phyloP scores from a whole-genome alignment of 1,139 yeast species.

The Debaryomyces psychrophilus region DNA sequence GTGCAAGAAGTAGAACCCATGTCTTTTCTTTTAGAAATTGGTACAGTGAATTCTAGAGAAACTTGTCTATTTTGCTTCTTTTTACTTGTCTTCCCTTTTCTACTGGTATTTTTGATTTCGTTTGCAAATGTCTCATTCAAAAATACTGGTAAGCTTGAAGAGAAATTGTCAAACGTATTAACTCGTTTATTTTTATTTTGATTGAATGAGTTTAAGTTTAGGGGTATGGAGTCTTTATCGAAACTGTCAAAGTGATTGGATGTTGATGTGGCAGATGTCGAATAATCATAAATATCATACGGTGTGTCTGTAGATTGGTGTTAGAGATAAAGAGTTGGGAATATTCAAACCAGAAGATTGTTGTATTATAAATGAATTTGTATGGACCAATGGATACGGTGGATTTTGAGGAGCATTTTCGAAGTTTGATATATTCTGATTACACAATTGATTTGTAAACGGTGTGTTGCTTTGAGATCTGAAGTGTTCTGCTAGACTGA shows the following conservation, averaged over 20 bases:
- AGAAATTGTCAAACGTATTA: not conserved
- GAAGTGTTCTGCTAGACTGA: slow-evolving; percentile 30
- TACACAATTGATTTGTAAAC: slow-evolving; percentile 1
- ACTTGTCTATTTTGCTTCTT: slow-evolving; percentile 8
- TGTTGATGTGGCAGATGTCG: slow-evolving; percentile 5
- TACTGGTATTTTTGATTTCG: slow-evolving; percentile 8
- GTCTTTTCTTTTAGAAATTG: slow-evolving; percentile 10
- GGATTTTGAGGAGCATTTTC: slow-evolving; percentile 7
- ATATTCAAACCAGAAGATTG: slow-evolving; percentile 2
- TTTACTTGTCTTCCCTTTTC: slow-evolving; percentile 13
- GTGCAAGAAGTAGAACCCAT: slow-evolving; percentile 32
- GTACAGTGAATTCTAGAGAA: slow-evolving; percentile 8
- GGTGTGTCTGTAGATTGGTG: slow-evolving; percentile 4
- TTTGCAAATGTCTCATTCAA: slow-evolving; percentile 10
- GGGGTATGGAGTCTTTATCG: slow-evolving; percentile 6
- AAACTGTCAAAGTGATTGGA: slow-evolving; percentile 12
- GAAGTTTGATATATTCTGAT: slow-evolving; percentile 1
- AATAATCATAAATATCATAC: slow-evolving; percentile 7
- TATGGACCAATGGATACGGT: slow-evolving; percentile 9
- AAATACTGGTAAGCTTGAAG: slow-evolving; percentile 9
- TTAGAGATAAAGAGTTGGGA: slow-evolving; percentile 4
- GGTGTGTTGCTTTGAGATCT: slow-evolving; percentile 23
- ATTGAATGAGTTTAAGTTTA: slow-evolving; percentile 1
- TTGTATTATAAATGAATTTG: slow-evolving; percentile 10
- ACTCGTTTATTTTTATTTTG: slow-evolving; percentile 3